phyloP scores from a whole-genome alignment of 805 yeast species.

The Hanseniaspora clermontiae region DNA sequence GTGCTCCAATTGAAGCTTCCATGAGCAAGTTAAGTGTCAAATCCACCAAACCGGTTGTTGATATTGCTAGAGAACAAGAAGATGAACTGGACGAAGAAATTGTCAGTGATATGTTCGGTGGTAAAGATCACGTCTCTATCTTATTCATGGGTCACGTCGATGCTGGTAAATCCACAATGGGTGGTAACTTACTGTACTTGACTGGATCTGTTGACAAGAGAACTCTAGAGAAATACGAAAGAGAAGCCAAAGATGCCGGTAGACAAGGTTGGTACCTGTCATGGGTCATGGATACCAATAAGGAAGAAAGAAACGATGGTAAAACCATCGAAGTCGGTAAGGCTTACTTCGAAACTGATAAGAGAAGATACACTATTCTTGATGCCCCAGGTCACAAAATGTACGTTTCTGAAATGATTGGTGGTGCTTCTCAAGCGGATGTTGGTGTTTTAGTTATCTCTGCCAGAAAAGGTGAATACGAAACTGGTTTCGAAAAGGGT shows the following conservation, averaged over 20 bases:
- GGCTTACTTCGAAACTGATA: conserved; percentile 93
- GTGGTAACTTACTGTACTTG: conserved; percentile 85
- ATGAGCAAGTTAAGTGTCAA: conserved; percentile 6
- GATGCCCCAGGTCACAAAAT: conserved; percentile 99
- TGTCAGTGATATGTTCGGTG: conserved; percentile 87
- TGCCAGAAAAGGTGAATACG: conserved; percentile 98
- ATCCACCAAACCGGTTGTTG: conserved; percentile 20
- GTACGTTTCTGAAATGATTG: conserved; percentile 98
- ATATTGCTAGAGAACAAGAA: conserved; percentile 52
- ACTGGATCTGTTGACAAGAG: conserved; percentile 98
- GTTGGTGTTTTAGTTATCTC: conserved; percentile 94
- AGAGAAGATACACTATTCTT: conserved; percentile 91
- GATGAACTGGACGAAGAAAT: conserved; percentile 75
- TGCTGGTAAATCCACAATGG: conserved; percentile 99
- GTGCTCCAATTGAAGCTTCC: conserved; percentile 7
- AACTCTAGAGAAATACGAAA: conserved; percentile 93
- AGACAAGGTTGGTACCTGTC: conserved; percentile 99
- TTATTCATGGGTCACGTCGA: conserved; percentile 99
- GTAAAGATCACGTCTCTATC: conserved; percentile 91
- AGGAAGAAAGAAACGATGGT: conserved; percentile 97
- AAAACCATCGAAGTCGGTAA: conserved; percentile 98
- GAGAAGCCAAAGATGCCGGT: conserved; percentile 98
- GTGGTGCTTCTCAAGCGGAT: conserved; percentile 99
- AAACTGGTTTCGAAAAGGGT: conserved; percentile 97
- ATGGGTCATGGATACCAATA: conserved; percentile 99